These are phyloP conservation scores for Trichoderma sp. DNA, from an alignment of 2,329 filamentous ascomycete species.

Conservation along the genomic window DNA sequence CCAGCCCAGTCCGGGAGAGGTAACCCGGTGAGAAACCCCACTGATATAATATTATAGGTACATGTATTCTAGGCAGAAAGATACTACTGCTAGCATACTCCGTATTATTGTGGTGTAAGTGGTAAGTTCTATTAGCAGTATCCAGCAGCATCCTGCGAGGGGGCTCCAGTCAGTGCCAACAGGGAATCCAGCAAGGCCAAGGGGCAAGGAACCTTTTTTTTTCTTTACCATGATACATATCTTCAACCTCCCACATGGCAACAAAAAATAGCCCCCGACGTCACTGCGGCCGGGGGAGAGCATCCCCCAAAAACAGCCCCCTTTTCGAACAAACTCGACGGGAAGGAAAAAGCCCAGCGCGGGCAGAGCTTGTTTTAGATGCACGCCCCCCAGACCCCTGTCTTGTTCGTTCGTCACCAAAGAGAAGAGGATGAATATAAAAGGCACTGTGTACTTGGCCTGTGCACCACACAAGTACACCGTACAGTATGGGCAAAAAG, in stretches of 20 bases:
- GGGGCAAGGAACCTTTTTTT: background rate
- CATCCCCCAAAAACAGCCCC: background rate
- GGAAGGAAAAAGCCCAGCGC: background rate
- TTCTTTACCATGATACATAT: background rate
- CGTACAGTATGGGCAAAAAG: background rate
- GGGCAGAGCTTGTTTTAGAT: slow-evolving; percentile 6
- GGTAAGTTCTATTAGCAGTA: background rate
- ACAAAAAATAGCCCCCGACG: background rate
- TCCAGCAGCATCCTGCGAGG: background rate
- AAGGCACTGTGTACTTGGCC: background rate
- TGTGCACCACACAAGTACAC: background rate
- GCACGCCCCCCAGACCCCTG: background rate
- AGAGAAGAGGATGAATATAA: background rate
- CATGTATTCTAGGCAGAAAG: background rate
- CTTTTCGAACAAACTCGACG: background rate
- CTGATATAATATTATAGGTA: background rate
- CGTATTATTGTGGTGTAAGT: background rate
- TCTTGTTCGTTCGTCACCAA: background rate
- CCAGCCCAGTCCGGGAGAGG: background rate
- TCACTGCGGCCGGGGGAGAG: background rate
- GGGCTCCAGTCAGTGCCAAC: background rate
- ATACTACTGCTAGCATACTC: background rate
- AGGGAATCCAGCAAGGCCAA: background rate
- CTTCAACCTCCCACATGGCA: background rate
- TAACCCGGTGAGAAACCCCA: background rate